These are phyloP conservation scores for Xylaria sp. DNA, from an alignment of 2,329 filamentous ascomycete species.

Conservation along the genomic window DNA sequence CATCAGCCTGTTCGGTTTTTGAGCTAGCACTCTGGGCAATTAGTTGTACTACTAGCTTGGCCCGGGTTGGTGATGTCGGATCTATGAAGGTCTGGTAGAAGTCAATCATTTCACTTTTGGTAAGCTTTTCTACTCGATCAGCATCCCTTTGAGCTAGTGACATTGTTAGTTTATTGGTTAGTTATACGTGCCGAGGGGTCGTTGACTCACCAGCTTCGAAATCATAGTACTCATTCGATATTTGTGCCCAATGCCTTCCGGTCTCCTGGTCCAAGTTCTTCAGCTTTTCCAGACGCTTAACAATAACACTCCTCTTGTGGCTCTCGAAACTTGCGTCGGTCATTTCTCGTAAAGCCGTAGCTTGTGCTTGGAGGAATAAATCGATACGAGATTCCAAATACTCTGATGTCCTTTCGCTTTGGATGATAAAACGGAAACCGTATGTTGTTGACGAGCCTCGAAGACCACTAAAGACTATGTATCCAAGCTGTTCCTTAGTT, in stretches of 20 bases:
- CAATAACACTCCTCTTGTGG: slow-evolving; percentile 89
- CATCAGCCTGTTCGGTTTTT: slow-evolving; percentile 54
- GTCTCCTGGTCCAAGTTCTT: slow-evolving; percentile 93
- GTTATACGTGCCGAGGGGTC: neutral
- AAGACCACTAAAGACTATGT: slow-evolving; percentile 89
- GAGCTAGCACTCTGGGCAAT: slow-evolving; percentile 72
- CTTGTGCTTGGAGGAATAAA: slow-evolving; percentile 77
- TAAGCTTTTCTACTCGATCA: slow-evolving; percentile 75
- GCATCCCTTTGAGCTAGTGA: slow-evolving; percentile 77
- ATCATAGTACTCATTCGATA: slow-evolving; percentile 86
- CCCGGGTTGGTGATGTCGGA: slow-evolving; percentile 75
- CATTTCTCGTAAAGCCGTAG: slow-evolving; percentile 77
- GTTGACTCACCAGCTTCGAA: slow-evolving; percentile 79
- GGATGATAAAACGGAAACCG: slow-evolving; percentile 89
- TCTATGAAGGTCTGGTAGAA: slow-evolving; percentile 83
- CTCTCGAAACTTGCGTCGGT: slow-evolving; percentile 84
- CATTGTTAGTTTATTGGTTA: slow-evolving; percentile 34
- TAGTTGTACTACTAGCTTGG: slow-evolving; percentile 88
- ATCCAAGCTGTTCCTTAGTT: slow-evolving; percentile 97
- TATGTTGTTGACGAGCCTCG: slow-evolving; percentile 79
- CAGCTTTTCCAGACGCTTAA: slow-evolving; percentile 86
- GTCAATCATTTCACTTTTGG: slow-evolving; percentile 79
- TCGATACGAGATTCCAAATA: slow-evolving; percentile 92
- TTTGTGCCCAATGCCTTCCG: slow-evolving; percentile 83
- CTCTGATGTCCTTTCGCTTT: slow-evolving; percentile 85